Percentiles rank a stretch among this genome's conserved stretches.
phyloP scores from a whole-genome alignment of 225 moss, liverwort and hornwort genomes.

The Bryoerythrophyllum caledonicum region DNA sequence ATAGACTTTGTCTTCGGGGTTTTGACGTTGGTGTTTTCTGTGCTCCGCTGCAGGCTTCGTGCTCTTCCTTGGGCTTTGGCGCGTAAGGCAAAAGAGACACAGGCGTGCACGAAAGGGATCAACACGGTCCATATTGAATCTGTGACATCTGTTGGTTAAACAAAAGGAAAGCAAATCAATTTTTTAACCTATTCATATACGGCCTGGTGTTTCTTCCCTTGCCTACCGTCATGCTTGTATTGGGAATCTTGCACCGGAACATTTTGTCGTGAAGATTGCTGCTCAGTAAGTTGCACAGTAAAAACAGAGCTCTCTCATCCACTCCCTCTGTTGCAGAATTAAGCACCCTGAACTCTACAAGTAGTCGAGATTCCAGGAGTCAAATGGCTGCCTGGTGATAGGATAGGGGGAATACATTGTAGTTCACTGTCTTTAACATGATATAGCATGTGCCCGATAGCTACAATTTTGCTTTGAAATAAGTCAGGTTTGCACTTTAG shows the following conservation, averaged over 20 bases:
- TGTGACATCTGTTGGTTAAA: slow-evolving; percentile 30
- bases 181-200: slow-evolving; percentile 11
- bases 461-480: too few species aligned
- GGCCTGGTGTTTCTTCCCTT: neutral
- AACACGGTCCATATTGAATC: slow-evolving; percentile 33
- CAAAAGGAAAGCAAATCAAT: slow-evolving; percentile 1
- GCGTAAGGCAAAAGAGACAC: slow-evolving; percentile 41
- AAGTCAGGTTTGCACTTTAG: too few species aligned
- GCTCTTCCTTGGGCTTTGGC: slow-evolving; percentile 45
- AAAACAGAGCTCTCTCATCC: too few species aligned
- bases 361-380: too few species aligned
- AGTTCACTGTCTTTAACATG: too few species aligned
- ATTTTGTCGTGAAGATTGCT: neutral
- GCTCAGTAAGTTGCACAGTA: neutral
- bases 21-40: neutral
- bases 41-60: slow-evolving; percentile 32
- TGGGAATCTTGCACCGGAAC: neutral
- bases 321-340: too few species aligned
- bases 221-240: neutral
- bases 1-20: neutral
- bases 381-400: too few species aligned
- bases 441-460: too few species aligned
- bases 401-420: neutral
- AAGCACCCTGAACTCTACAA: too few species aligned
- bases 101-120: slow-evolving; percentile 51